Evolutionary conservation across 1,284 basidiomycete species (phyloP).

Genomic region (Heterobasidion irregulare): DNA sequence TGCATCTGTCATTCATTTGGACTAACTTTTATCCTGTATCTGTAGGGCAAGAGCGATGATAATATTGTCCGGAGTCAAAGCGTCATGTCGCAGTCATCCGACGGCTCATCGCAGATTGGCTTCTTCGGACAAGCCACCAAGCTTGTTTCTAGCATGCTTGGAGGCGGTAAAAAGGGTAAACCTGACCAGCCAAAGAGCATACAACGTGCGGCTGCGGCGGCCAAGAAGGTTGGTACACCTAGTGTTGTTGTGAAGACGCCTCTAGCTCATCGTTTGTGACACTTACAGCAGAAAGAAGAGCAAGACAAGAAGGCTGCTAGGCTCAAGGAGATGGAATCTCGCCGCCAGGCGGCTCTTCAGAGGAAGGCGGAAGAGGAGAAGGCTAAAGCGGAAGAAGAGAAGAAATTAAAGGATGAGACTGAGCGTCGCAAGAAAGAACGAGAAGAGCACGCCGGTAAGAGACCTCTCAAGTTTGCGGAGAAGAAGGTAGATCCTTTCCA

Average conservation of each 20-base stretch:
- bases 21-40: not conserved
- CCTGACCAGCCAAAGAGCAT: constrained; percentile 72
- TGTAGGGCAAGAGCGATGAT: constrained; percentile 6
- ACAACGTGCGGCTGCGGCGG: constrained; percentile 73
- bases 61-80: constrained; percentile 31
- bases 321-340: constrained; percentile 72
- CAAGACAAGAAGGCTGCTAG: constrained; percentile 69
- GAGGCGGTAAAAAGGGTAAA: constrained; percentile 59
- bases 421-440: constrained; percentile 68
- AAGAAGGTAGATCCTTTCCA: constrained; percentile 43
- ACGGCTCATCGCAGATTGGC: constrained; percentile 48
- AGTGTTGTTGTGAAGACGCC: not conserved
- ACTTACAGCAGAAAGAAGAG: constrained; percentile 77
- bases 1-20: not conserved
- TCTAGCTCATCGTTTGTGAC: not conserved
- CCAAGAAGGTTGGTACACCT: constrained; percentile 67
- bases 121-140: constrained; percentile 64
- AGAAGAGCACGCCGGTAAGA: constrained; percentile 66
- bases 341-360: constrained; percentile 62
- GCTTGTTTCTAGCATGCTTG: constrained; percentile 53
- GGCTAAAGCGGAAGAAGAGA: constrained; percentile 51
- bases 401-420: constrained; percentile 58
- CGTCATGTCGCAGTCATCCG: constrained; percentile 36
- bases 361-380: constrained; percentile 78
- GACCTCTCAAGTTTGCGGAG: constrained; percentile 35